Base-by-base conservation (phyloP, 75 land plant genomes). In the Cunninghamia lanceolata region DNA sequence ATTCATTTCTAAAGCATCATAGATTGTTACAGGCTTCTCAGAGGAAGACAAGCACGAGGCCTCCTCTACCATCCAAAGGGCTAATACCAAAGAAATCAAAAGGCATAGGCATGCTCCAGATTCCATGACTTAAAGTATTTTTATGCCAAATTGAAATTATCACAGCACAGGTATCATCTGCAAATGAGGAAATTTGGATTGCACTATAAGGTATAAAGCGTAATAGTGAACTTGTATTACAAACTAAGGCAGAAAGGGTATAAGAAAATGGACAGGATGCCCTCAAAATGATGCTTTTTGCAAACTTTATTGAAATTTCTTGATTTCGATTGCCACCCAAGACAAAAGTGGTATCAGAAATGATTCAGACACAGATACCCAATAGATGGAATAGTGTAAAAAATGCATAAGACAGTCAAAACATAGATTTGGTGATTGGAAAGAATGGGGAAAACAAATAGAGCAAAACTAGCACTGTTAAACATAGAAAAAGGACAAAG, bases 1-100 rank as follows among this genome's bases (percentile, higher is more conserved):
- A 83, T 96, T 89, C 32, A 83, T 39, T 42, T 35, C 21, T 14
- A 94, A 89, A 30, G 86, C 88, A 16, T 92, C 90, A 87, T 93
- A 93, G n/a, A 94, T 87, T 14, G 93, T 85, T 30, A 10, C 30
- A 43, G 85, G 85, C 28, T 84, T 50, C 34, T 83, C 40, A 17
- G 84, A 19, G 11, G 47, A 43, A 80, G 38, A 25, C 13, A 34
- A 73, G 38, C 75, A 73, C 14, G 75, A 73, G 36, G 75, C 16
- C 38, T 73, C 75, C 75, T 73, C 75, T 73, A 14, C 36, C 2
- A 73, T 73, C 38, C 75, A 73, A 5, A 73, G 75, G 28, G 36
- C 28, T 73, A 73, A 30, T 73, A 73, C 15, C 16, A 34, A 16
- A 34, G 16, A 73, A 73, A 73, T 10, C 36, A 73, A 73, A 73